Conservation (phyloP, 2,329 filamentous ascomycete species). For the Penicillium aurantiogriseum region DNA sequence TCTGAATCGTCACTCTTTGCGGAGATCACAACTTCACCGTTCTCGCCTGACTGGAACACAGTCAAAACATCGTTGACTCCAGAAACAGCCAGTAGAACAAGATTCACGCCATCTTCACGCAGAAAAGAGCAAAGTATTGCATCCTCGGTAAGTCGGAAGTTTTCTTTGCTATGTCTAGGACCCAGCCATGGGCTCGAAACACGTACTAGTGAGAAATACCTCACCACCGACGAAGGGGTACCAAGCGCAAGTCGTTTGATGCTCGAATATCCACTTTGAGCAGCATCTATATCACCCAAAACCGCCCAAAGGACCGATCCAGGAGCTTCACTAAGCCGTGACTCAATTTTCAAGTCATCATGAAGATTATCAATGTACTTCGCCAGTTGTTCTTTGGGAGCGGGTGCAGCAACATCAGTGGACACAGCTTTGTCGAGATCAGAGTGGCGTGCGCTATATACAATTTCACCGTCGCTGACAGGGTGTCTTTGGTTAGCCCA, state of each 20-base stretch:
- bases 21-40: constrained; percentile 67
- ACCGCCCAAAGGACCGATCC: constrained; percentile 42
- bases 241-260: constrained; percentile 61
- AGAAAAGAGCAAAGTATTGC: constrained; percentile 77
- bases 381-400: constrained; percentile 20
- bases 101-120: constrained; percentile 65
- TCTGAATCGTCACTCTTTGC: constrained; percentile 67
- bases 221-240: constrained; percentile 60
- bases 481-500: constrained; percentile 46
- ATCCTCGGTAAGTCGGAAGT: constrained; percentile 71
- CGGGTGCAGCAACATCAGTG: constrained; percentile 13
- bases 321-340: constrained; percentile 42
- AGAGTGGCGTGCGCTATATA: constrained; percentile 33
- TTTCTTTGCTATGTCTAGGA: constrained; percentile 73
- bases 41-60: constrained; percentile 62
- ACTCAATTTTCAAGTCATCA: constrained; percentile 33
- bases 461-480: constrained; percentile 43
- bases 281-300: constrained; percentile 60
- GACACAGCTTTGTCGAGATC: background rate
- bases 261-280: constrained; percentile 55
- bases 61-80: constrained; percentile 69
- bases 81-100: constrained; percentile 77
- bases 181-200: constrained; percentile 82
- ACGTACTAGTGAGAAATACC: constrained; percentile 80
- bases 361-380: constrained; percentile 39